Conservation (phyloP, 1,284 basidiomycete species). For the Puccinia coronata region DNA sequence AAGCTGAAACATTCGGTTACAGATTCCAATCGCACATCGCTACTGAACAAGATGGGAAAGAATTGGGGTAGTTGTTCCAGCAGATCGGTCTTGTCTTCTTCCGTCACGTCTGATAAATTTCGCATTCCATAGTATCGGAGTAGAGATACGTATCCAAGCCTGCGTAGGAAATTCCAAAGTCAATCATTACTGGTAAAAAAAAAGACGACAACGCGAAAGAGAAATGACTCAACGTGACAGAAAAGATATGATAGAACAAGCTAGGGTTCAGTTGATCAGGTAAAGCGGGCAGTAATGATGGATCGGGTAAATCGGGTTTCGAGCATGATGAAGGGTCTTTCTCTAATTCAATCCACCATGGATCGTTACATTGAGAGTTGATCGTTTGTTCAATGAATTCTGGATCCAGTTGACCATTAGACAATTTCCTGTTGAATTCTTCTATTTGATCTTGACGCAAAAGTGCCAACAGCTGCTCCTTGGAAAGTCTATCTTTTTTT, state of each 20-base stretch:
- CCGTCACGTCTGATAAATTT: not conserved
- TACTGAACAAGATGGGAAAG: not conserved
- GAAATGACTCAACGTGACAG: conserved; percentile 16
- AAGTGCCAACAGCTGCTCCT: not conserved
- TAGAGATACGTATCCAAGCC: conserved; percentile 29
- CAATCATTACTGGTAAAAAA: not conserved
- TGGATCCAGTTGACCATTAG: not conserved
- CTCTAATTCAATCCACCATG: conserved; percentile 8
- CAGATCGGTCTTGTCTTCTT: conserved; percentile 3
- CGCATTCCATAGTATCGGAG: conserved; percentile 13
- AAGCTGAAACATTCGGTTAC: conserved; percentile 14
- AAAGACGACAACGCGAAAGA: not conserved
- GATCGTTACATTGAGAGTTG: conserved; percentile 18
- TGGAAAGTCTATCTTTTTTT: conserved; percentile 4
- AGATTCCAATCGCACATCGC: not conserved
- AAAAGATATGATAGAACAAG: conserved; percentile 13
- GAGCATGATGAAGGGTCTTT: no score
- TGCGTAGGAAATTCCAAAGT: not conserved
- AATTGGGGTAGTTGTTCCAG: not conserved
- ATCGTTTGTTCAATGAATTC: conserved; percentile 17
- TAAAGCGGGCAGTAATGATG: not conserved
- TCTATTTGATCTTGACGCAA: not conserved
- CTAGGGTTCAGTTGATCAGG: not conserved
- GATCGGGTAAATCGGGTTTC: not conserved
- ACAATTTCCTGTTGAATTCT: conserved; percentile 14